These are phyloP conservation scores for Elaeis guineensis DNA, from an alignment of 176 grass and related monocot species.

Conservation along the genomic window DNA sequence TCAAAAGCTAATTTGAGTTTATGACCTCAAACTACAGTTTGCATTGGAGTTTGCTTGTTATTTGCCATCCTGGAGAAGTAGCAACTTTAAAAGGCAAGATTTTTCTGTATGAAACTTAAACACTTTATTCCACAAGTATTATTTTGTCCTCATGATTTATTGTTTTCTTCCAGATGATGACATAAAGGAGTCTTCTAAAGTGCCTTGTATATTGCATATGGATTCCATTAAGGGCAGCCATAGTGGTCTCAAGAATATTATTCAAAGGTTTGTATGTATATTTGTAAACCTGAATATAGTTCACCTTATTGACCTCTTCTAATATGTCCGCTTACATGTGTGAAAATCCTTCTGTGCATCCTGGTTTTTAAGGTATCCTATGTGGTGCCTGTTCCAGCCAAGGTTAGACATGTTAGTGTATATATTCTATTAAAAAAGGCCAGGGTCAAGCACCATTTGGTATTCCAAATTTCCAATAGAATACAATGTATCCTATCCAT, in stretches of 20 bases:
- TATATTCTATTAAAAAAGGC: too few species aligned
- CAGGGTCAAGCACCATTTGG: too few species aligned
- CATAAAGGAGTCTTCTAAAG: constrained; percentile 32
- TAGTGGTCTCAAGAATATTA: constrained; percentile 83
- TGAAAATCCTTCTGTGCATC: too few species aligned
- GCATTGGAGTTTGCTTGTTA: constrained; percentile 95
- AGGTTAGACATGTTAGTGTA: too few species aligned
- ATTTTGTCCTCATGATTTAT: constrained; percentile 5
- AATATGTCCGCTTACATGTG: too few species aligned
- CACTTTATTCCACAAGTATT: constrained; percentile 16
- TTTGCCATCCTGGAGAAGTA: constrained; percentile 91
- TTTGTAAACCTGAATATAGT: not conserved
- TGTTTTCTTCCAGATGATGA: constrained; percentile 48
- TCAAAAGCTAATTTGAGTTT: constrained; percentile 16
- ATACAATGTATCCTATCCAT: too few species aligned
- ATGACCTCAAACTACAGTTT: constrained; percentile 37
- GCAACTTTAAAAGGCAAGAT: constrained; percentile 39
- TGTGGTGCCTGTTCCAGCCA: too few species aligned
- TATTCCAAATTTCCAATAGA: too few species aligned
- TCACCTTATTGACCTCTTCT: not conserved
- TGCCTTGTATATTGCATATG: constrained; percentile 95
- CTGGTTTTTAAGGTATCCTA: too few species aligned
- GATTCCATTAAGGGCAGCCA: constrained; percentile 98
- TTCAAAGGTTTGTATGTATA: constrained; percentile 60
- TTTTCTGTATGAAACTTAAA: constrained; percentile 16